Base-by-base conservation (phyloP, 1,284 basidiomycete species). In the Moesziomyces antarcticus region DNA sequence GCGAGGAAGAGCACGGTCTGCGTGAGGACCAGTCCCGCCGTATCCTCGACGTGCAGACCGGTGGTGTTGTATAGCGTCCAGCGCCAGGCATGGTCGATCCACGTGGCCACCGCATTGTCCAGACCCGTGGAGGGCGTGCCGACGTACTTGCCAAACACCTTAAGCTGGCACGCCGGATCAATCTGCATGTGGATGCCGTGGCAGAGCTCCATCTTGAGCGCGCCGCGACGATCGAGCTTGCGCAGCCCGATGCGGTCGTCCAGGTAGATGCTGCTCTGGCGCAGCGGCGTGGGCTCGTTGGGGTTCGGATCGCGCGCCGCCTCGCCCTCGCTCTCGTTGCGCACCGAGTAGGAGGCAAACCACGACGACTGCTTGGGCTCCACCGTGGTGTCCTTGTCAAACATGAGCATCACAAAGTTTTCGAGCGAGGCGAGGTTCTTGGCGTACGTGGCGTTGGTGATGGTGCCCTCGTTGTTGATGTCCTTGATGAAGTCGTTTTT, bases 191-290 rank as follows among this genome's bases (percentile, higher is more conserved):
- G 82, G 1, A 56, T 37, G 21, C 82, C 81, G 16, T 74, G 59
- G 59, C 82, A 83, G 13, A 73, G 66, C 33, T 78, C 75, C 57
- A 84, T 70, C 20, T 75, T 61, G 10, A 84, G 74, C n/a, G 74
- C 87, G 4, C 90, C 91, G 7, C 87, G 85, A 79, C 92, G 87
- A 80, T 97, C 91, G 48, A 99, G 87, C 52, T 85, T 82, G 22
- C 88, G 87, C 44, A 99, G 85, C 1, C 96, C 96, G 70, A 98
- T 93, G 89, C 93, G 93, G 84, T 99, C 93, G 53, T 93, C 88
- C 2, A 81, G 82, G 85, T 97, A 99, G 42, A 97, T 85, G 7
- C 89, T 89, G 76, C 95, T 93, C 53, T 85, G 76, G 21, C 87
- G 87, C 88, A 97, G 90, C 0, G 91, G 90, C 49, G 93, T 87